phyloP scores from a whole-genome alignment of 2,329 filamentous ascomycete species.

The Colletotrichum sansevieriae region DNA sequence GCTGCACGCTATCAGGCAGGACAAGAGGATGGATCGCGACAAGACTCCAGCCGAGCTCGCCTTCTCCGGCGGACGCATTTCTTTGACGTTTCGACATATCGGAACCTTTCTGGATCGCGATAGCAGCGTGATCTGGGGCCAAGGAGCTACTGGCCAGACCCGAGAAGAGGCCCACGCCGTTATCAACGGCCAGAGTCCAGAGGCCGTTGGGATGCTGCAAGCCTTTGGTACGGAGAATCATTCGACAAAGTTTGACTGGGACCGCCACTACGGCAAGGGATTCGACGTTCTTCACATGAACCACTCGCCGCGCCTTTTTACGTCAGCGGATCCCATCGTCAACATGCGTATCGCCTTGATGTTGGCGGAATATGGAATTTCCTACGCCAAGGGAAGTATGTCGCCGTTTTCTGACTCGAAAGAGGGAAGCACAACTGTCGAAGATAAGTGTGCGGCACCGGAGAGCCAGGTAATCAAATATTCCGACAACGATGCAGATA shows the following conservation, averaged over 20 bases:
- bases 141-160: slow-evolving; percentile 82
- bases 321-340: slow-evolving; percentile 59
- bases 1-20: slow-evolving; percentile 92
- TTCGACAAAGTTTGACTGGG: slow-evolving; percentile 79
- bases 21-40: slow-evolving; percentile 79
- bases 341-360: slow-evolving; percentile 65
- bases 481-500: slow-evolving; percentile 65
- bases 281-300: slow-evolving; percentile 85
- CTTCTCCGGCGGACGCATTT: slow-evolving; percentile 83
- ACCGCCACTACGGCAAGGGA: slow-evolving; percentile 79
- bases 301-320: slow-evolving; percentile 63
- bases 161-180: slow-evolving; percentile 71
- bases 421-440: slow-evolving; percentile 37
- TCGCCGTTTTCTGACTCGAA: slow-evolving; percentile 48
- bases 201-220: slow-evolving; percentile 77
- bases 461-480: slow-evolving; percentile 59
- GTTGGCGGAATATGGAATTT: slow-evolving; percentile 62
- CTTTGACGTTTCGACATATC: slow-evolving; percentile 90
- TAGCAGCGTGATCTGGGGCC: slow-evolving; percentile 85
- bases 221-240: slow-evolving; percentile 92
- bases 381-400: slow-evolving; percentile 61
- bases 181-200: slow-evolving; percentile 75
- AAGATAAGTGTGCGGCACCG: slow-evolving; percentile 39
- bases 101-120: slow-evolving; percentile 82
- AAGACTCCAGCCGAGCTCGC: slow-evolving; percentile 79